These are phyloP conservation scores for Teunomyces panamensis DNA, from an alignment of 805 yeast species.

Conservation along the genomic window DNA sequence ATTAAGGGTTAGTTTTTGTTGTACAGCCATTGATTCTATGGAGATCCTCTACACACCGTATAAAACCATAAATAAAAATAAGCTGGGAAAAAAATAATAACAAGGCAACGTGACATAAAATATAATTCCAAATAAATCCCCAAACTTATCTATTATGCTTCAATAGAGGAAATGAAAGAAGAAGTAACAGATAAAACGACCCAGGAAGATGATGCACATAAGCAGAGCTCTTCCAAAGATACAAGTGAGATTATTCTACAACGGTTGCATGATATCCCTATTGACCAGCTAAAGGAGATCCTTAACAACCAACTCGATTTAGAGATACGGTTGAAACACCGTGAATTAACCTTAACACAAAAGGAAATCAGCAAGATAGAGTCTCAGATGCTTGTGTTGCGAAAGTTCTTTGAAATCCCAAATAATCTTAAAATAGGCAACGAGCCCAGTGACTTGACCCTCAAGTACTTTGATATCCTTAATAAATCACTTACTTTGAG, in stretches of 20 bases:
- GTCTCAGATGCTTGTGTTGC: conserved; percentile 52
- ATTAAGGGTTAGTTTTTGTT: no score
- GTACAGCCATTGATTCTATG: no score
- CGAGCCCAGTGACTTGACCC: conserved; percentile 46
- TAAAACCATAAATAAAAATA: neutral
- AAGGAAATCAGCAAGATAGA: conserved; percentile 57
- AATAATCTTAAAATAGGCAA: conserved; percentile 35
- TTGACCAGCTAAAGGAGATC: conserved; percentile 31
- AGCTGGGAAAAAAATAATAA: neutral
- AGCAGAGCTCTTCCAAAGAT: neutral
- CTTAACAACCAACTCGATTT: conserved; percentile 51
- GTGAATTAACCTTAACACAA: conserved; percentile 49
- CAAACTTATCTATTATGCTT: neutral
- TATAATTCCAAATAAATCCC: neutral
- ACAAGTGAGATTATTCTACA: conserved; percentile 1
- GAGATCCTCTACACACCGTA: no score
- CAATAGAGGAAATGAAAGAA: neutral
- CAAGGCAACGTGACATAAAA: neutral
- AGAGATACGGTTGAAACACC: conserved; percentile 59
- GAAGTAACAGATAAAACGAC: neutral
- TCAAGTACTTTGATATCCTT: conserved; percentile 38
- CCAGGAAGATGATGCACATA: neutral
- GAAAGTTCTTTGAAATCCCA: conserved; percentile 44
- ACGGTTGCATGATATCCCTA: conserved; percentile 9
- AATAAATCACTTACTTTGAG: conserved; percentile 32